Evolutionary conservation across 2,329 filamentous ascomycete species (phyloP), one percentile per base, ranked within the genome.

Genomic region (Fusarium liriodendri): DNA sequence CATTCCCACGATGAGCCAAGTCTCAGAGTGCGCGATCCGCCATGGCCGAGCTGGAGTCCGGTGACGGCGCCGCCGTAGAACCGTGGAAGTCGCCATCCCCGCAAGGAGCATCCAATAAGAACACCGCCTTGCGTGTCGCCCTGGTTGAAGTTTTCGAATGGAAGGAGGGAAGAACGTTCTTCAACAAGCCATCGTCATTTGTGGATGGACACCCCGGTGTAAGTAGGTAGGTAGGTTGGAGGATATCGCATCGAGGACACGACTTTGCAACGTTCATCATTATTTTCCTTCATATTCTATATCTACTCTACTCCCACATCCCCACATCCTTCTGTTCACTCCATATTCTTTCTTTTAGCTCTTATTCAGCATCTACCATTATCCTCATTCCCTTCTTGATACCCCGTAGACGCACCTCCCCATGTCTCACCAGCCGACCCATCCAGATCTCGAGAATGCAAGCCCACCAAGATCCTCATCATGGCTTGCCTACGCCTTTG

Each of bases 401-500:
- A 38, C 18, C 32, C 60, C 38, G 27, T 62, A 20, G 14, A 67
- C 47, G 55, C 13, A 7, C 20, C 14, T 27, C 33, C 22, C 47
- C 50, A 76, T 76, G 66, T 37, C 42, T 47, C 55, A 61, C 16
- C 66, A 65, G 32, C 37, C 35, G 10, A 64, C 57, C 29, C 69
- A 62, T n/a, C 18, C 42, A 16, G 69, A 76, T 27, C 60, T 37
- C 37, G 71, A 70, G 25, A 11, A 57, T 29, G 62, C 55, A 27
- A 42, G 32, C 54, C 38, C 58, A 40, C 60, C 74, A 62, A 70
- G 50, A n/a, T 64, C 62, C 45, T 75, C 76, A 9, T 72, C 79
- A 14, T 77, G 76, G 67, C 73, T 79, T 33, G 80, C 82, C 29
- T 78, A 77, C 18, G 71, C 79, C 14, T 84, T 85, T 68, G 84